These are phyloP conservation scores for Populus hybrid DNA, from an alignment of 441 rosid genomes.

Conservation along the genomic window DNA sequence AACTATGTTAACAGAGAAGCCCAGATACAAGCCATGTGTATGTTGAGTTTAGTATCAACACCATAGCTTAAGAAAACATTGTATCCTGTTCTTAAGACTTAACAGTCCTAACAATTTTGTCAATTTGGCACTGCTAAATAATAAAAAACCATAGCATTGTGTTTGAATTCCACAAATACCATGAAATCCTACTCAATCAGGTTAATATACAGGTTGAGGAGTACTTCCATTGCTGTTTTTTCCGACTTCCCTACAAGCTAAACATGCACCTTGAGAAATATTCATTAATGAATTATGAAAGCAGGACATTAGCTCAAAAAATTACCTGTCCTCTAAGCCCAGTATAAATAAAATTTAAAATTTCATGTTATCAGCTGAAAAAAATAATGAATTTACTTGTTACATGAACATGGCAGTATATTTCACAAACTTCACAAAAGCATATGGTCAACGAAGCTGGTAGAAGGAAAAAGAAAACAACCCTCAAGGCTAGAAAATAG, in stretches of 20 bases:
- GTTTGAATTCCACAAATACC: background rate
- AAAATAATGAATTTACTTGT: background rate
- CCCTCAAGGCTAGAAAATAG: background rate
- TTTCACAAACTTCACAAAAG: background rate
- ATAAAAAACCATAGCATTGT: background rate
- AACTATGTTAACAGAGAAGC: background rate
- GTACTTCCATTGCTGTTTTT: background rate
- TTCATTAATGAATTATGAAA: background rate
- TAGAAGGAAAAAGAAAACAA: background rate
- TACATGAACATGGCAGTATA: background rate
- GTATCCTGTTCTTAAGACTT: background rate
- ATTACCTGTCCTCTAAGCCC: background rate
- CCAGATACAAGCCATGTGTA: background rate
- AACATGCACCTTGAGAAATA: background rate
- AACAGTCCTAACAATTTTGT: background rate
- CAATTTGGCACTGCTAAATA: background rate
- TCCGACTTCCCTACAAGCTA: background rate
- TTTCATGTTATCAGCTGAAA: conserved; percentile 2
- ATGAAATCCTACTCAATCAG: background rate
- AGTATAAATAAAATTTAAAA: background rate
- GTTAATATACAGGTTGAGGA: background rate
- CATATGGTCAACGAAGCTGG: background rate
- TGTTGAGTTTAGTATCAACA: background rate
- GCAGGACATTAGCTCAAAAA: background rate
- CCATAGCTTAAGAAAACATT: background rate